Percentiles rank a stretch among this genome's conserved stretches.
Conservation (phyloP, 108 stramenopile species). For the Asterionellopsis glacialis region DNA sequence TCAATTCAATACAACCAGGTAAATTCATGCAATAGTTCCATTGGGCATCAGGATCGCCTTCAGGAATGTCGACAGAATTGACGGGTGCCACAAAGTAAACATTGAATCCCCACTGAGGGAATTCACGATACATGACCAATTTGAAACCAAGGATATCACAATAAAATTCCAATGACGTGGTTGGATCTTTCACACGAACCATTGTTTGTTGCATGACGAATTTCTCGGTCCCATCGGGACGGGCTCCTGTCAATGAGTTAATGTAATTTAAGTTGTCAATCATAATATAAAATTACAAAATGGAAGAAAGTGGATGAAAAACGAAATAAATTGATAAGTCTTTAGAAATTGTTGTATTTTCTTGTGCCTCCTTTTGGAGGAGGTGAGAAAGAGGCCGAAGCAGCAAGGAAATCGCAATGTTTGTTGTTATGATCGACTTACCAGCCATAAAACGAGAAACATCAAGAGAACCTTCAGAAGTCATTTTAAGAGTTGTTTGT, state of each 20-base stretch:
- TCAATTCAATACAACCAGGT: constrained; percentile 81
- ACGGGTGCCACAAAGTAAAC: constrained; percentile 76
- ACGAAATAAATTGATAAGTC: too few species aligned
- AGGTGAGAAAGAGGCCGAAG: too few species aligned
- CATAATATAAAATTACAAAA: too few species aligned
- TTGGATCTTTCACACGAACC: constrained; percentile 77
- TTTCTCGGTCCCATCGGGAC: constrained; percentile 55
- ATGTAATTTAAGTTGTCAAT: too few species aligned
- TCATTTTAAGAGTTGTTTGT: too few species aligned
- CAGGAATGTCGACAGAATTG: constrained; percentile 50
- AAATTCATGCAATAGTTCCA: constrained; percentile 72
- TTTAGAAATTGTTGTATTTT: too few species aligned
- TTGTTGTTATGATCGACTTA: too few species aligned
- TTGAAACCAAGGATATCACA: constrained; percentile 74
- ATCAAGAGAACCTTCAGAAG: too few species aligned
- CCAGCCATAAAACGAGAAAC: too few species aligned
- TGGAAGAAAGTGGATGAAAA: too few species aligned
- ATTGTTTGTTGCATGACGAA: constrained; percentile 86
- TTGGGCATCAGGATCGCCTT: constrained; percentile 77
- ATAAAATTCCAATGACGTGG: constrained; percentile 66
- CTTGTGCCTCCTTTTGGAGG: too few species aligned
- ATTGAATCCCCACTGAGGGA: constrained; percentile 71
- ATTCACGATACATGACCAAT: constrained; percentile 72
- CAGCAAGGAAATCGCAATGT: too few species aligned
- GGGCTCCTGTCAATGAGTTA: constrained; percentile 14